A percentile compares a stretch with the other conserved stretches of the same genome.
Conservation (phyloP, 176 grass and related monocot species). For the Alopecurus myosuroides region DNA sequence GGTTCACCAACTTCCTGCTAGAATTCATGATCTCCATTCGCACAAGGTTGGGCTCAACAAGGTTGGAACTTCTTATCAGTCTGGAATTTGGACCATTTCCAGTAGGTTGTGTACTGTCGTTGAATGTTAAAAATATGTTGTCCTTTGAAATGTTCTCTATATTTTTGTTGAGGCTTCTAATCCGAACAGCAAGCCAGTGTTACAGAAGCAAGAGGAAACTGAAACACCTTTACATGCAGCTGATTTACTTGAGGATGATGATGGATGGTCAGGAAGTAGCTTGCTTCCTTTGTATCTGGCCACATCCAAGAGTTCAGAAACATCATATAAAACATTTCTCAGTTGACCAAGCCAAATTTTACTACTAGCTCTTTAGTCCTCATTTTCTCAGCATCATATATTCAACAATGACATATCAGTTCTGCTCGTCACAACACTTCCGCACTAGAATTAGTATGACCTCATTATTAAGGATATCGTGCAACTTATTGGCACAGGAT, state of each 20-base stretch:
- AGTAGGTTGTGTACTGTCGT: neutral
- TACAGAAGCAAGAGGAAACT: no score
- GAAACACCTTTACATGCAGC: no score
- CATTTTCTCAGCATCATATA: constrained; percentile 11
- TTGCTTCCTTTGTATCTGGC: constrained; percentile 10
- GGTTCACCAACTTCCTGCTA: neutral
- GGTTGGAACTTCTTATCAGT: neutral
- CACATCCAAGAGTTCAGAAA: constrained; percentile 35
- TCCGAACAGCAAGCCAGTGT: neutral
- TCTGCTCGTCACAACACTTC: neutral
- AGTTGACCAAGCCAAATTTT: constrained; percentile 30
- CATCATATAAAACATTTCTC: constrained; percentile 36
- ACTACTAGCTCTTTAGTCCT: neutral
- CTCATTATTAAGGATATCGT: no score
- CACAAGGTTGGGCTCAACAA: constrained; percentile 28
- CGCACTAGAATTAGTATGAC: no score
- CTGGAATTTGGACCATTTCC: neutral
- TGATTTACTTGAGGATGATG: no score
- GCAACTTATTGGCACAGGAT: no score
- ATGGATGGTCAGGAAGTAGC: neutral
- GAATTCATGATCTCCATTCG: neutral
- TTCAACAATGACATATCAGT: constrained; percentile 2
- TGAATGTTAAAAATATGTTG: no score
- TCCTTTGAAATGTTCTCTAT: neutral
- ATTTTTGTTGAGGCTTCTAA: neutral